Base-by-base conservation (phyloP, 306 rosid genomes). In the Cajanus cajan region DNA sequence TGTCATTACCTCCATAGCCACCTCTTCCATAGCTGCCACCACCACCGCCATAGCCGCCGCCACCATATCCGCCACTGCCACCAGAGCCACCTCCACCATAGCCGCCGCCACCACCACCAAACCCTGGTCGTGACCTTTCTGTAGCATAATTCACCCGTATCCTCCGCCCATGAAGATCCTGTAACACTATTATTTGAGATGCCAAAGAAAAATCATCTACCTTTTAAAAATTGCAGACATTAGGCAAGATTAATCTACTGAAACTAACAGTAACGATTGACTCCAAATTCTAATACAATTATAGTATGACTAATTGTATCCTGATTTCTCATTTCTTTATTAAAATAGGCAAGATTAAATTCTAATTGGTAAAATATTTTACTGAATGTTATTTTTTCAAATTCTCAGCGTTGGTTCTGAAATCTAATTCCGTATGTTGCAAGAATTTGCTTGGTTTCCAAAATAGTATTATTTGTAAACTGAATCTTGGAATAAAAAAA, bases 91-190 rank as follows among this genome's bases (percentile, higher is more conserved):
- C 75, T 0, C 86, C 79, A 13, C 83, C 73, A 59, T 65, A 76
- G 22, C 47, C 33, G 7, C 71, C 50, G 0, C 67, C 80, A 1
- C 80, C 77, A 0, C 86, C 86, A n/a, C 89, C 87, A 61, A 83
- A 86, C 47, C 87, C 87, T 71, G 89, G 85, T 4, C 87, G 89
- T 8, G 85, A 6, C 79, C 82, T 86, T 68, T 86, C 89, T 11
- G 85, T 73, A 28, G 89, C 89, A 77, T 61, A 77, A 71, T 80
- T 83, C 75, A 86, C 89, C 1, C 87, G 54, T 61, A 86, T 11
- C 43, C 70, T 80, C 16, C 89, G 82, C 68, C 89, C 89, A 73
- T 86, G 82, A 73, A 86, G 89, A 62, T 86, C 89, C 89, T 86
- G 85, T 4, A 57, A 54, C 40, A 45, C 18, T 36, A 54, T 13